Evolutionary conservation across 306 rosid species (phyloP).

Genomic region (Dalbergia cochinchinensis): DNA sequence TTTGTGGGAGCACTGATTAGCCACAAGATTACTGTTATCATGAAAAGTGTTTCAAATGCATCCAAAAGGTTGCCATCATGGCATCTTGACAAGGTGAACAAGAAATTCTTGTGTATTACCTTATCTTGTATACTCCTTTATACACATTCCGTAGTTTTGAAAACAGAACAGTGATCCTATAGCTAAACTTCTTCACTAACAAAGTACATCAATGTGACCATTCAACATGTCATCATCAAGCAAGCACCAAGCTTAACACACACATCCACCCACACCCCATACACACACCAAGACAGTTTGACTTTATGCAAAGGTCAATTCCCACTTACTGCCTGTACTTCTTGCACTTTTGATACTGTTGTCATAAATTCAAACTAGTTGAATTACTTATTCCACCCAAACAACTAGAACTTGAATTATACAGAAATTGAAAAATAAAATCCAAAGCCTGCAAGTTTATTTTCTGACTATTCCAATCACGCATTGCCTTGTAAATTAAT

Average conservation of each 20-base stretch:
- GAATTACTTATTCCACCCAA: constrained; percentile 5
- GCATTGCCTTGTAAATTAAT: constrained; percentile 17
- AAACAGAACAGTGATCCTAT: neutral
- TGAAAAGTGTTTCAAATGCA: constrained; percentile 31
- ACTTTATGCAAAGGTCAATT: constrained; percentile 19
- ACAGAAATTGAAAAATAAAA: neutral
- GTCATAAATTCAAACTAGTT: constrained; percentile 2
- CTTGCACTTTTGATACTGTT: neutral
- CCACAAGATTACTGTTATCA: constrained; percentile 10
- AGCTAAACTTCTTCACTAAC: constrained; percentile 4
- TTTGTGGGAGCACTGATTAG: neutral
- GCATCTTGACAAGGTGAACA: neutral
- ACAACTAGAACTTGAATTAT: neutral
- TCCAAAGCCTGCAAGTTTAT: neutral
- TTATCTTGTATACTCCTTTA: neutral
- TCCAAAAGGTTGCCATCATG: constrained; percentile 21
- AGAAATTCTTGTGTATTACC: neutral
- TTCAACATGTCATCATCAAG: constrained; percentile 12
- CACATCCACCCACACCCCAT: neutral
- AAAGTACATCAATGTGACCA: neutral
- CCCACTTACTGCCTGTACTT: neutral
- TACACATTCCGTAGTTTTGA: neutral
- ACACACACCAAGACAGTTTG: neutral
- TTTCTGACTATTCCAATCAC: constrained; percentile 1
- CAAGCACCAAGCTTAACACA: neutral